These are phyloP conservation scores for Tylopilus plumbeoviolaceoides DNA, from an alignment of 768 basidiomycete species.

Conservation along the genomic window DNA sequence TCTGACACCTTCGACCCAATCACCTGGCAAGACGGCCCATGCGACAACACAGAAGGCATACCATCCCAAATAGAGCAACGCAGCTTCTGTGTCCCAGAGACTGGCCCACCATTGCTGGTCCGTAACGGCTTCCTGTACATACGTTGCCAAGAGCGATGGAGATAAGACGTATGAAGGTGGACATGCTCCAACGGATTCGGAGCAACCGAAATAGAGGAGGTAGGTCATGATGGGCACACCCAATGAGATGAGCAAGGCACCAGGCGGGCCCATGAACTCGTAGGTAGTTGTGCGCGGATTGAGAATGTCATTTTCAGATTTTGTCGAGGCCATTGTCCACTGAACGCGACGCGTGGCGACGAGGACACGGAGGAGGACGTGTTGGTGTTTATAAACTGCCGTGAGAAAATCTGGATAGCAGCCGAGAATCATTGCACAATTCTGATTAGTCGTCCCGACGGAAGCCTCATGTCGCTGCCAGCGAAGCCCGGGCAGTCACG, in stretches of 20 bases:
- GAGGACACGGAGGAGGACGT: neutral
- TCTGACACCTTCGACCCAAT: slow-evolving; percentile 63
- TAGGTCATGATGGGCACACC: slow-evolving; percentile 71
- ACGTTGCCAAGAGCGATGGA: slow-evolving; percentile 30
- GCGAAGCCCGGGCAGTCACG: no score
- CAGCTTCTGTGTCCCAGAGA: slow-evolving; percentile 82
- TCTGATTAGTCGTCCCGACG: neutral
- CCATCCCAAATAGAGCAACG: slow-evolving; percentile 79
- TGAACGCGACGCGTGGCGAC: neutral
- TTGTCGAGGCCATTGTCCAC: slow-evolving; percentile 18
- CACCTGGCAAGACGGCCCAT: slow-evolving; percentile 77
- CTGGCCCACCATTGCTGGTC: slow-evolving; percentile 59
- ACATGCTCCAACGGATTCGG: slow-evolving; percentile 66
- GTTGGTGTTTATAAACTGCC: neutral
- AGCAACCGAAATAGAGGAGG: slow-evolving; percentile 73
- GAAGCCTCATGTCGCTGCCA: no score
- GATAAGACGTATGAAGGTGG: slow-evolving; percentile 48
- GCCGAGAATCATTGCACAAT: neutral
- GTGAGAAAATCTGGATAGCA: slow-evolving; percentile 6
- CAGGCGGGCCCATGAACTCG: slow-evolving; percentile 82
- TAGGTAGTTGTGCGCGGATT: slow-evolving; percentile 71
- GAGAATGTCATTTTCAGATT: slow-evolving; percentile 35
- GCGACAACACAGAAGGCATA: slow-evolving; percentile 81
- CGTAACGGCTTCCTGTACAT: slow-evolving; percentile 45
- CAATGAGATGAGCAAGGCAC: slow-evolving; percentile 66